A percentile compares a stretch with the other conserved stretches of the same genome.
Evolutionary conservation across 345 rosid species (phyloP).

Genomic region (Arabis alpina): DNA sequence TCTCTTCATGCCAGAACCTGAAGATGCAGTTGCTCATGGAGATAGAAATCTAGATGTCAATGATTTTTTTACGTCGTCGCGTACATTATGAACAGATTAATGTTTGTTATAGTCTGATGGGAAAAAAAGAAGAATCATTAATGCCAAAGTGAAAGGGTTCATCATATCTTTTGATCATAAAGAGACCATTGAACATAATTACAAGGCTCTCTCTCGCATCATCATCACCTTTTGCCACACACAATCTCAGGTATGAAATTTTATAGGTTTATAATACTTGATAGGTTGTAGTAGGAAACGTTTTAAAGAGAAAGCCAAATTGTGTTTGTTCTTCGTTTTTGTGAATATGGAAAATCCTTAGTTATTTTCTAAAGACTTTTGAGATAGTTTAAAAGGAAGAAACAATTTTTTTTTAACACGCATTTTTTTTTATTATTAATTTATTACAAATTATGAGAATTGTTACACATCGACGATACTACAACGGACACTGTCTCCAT

Average conservation of each 20-base stretch:
- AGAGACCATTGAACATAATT: constrained; percentile 26
- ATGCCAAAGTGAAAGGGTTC: constrained; percentile 15
- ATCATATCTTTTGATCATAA: constrained; percentile 25
- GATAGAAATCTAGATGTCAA: constrained; percentile 87
- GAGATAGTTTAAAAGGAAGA: neutral
- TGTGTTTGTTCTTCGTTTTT: constrained; percentile 39
- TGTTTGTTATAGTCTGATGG: constrained; percentile 36
- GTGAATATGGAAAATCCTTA: constrained; percentile 33
- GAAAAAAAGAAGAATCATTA: neutral
- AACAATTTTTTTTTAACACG: too few species aligned
- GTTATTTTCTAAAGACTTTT: constrained; percentile 19
- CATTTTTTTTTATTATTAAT: too few species aligned
- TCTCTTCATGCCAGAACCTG: constrained; percentile 91
- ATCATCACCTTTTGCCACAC: constrained; percentile 17
- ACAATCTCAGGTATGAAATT: constrained; percentile 39
- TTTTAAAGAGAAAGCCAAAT: constrained; percentile 14
- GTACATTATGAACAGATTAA: constrained; percentile 44
- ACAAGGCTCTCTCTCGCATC: neutral
- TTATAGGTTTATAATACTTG: constrained; percentile 37
- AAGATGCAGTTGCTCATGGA: constrained; percentile 95
- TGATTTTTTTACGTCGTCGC: constrained; percentile 64
- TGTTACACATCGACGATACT: too few species aligned
- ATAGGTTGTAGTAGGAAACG: constrained; percentile 22
- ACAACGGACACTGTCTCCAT: too few species aligned
- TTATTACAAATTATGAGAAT: too few species aligned